These are phyloP conservation scores for Musa schizocarpa DNA, from an alignment of 176 grass and related monocot genomes.

Conservation along the genomic window DNA sequence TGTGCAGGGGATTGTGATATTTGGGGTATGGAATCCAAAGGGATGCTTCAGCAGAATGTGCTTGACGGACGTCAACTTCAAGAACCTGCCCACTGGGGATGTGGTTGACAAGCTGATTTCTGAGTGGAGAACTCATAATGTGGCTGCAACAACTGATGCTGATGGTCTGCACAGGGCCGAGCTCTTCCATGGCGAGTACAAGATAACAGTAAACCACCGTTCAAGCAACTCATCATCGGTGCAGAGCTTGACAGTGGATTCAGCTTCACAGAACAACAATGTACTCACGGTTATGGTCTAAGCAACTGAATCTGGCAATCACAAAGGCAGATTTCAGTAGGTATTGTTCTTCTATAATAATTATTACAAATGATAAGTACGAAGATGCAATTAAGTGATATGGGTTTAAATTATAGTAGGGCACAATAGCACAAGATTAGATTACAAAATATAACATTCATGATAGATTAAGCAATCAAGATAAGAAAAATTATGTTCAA, in stretches of 20 bases:
- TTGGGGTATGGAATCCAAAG: constrained; percentile 48
- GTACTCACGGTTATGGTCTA: constrained; percentile 38
- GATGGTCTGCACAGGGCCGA: constrained; percentile 44
- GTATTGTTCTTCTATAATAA: too few species aligned
- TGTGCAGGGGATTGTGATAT: constrained; percentile 68
- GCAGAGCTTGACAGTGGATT: constrained; percentile 48
- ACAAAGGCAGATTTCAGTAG: too few species aligned
- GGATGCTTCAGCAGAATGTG: constrained; percentile 64
- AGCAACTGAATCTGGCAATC: background rate
- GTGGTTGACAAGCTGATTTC: constrained; percentile 63
- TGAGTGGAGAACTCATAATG: constrained; percentile 44
- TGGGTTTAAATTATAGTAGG: too few species aligned
- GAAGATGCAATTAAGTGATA: too few species aligned
- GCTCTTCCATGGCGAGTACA: constrained; percentile 68
- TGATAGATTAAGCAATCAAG: too few species aligned
- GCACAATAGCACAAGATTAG: too few species aligned
- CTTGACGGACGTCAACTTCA: constrained; percentile 63
- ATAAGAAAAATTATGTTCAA: too few species aligned
- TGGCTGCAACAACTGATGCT: constrained; percentile 30
- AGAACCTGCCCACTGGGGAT: constrained; percentile 56
- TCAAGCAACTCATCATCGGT: constrained; percentile 34
- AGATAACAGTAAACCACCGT: constrained; percentile 48
- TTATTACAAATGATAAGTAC: too few species aligned
- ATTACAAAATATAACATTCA: too few species aligned
- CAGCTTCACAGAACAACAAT: constrained; percentile 29